Evolutionary conservation across 768 basidiomycete genomes (phyloP), one percentile per base, ranked within the genome.

Genomic region (Termitomyces sp.): DNA sequence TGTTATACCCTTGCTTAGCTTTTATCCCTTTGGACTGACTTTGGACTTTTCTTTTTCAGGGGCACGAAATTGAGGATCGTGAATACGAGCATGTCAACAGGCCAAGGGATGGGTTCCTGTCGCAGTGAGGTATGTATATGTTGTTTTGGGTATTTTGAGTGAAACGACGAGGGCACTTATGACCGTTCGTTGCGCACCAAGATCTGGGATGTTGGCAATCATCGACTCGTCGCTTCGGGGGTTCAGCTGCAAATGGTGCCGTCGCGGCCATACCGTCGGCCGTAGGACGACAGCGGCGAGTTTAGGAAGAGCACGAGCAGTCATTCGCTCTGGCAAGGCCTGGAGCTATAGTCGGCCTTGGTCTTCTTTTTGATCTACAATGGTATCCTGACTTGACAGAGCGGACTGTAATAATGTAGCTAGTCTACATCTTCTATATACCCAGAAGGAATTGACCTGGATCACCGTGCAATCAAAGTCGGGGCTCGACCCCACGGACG

Each of bases 31-130:
- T 44, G 6, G 38, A 46, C 48, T 49, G 46, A 50, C 55, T 4
- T 14, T 11, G 6, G 22, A 32, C 5, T 44, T 30, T 14, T 35
- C 18, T 44, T 8, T 26, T 32, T 5, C 61, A 82, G 81, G 35
- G 79, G 79, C 1, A 71, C 78, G 43, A 73, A 62, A 44, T 68
- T 83, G 24, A 70, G 72, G 48, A 67, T 82, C 50, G 63, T 81
- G 20, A 75, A 69, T 32, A 75, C 71, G 32, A 76, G 74, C 14
- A 64, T 70, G 57, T 64, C 67, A 14, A 58, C 69, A 3, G 76
- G 72, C 11, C 18, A 54, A 3, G 68, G 70, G 3, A 61, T 63
- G 20, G 65, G 66, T 57, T 69, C 71, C 24, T 71, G 70, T n/a
- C 71, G 72, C n/a, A 68, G 71, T 49, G 76, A 81, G 67, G 80